Evolutionary conservation across 2,329 filamentous ascomycete genomes (phyloP), one percentile per base, ranked within the genome.

Genomic region (Fusarium albosuccineum): DNA sequence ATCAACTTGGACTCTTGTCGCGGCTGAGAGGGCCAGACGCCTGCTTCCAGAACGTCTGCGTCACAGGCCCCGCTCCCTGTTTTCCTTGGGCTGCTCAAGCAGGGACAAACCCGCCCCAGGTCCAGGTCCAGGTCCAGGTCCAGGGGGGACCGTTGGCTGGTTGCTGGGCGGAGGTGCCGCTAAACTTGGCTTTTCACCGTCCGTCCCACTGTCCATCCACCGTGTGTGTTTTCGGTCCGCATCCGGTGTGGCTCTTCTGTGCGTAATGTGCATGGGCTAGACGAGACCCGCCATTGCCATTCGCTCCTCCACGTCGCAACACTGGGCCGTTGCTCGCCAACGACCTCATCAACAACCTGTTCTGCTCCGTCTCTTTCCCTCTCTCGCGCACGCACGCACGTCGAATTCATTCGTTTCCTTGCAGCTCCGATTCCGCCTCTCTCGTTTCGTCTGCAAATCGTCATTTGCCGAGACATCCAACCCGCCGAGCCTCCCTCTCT

Each of bases 231-330:
- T 57, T 70, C 63, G 69, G 61, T 58, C 69, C 66, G 61, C 69
- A 66, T 73, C 68, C 59, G 70, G 67, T 62, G 56, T 71, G 70
- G 62, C 64, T 65, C 62, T 14, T 33, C 29, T 57, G 44, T 56
- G 58, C 27, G 49, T 46, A 49, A 45, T 55, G 61, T 56, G 41
- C 61, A 54, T 37, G 48, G 51, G 26, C 44, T 44, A 57, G 36
- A 41, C 34, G 33, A 56, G 57, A 41, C 57, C 63, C 46, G 42
- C 44, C 44, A 49, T 14, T 49, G 56, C 59, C 67, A 70, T 70
- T 73, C 63, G 66, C 45, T 70, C 62, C 45, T 66, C 34, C 50
- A 57, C 46, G 58, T 58, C 48, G 44, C 54, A 69, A 62, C 56
- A 50, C 59, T 64, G 58, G 53, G 62, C 64, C 62, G 67, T 71